Percentiles rank a stretch among this genome's conserved stretches.
These are phyloP conservation scores for Fusarium piperis DNA, from an alignment of 2,329 filamentous ascomycete species.

Conservation along the genomic window DNA sequence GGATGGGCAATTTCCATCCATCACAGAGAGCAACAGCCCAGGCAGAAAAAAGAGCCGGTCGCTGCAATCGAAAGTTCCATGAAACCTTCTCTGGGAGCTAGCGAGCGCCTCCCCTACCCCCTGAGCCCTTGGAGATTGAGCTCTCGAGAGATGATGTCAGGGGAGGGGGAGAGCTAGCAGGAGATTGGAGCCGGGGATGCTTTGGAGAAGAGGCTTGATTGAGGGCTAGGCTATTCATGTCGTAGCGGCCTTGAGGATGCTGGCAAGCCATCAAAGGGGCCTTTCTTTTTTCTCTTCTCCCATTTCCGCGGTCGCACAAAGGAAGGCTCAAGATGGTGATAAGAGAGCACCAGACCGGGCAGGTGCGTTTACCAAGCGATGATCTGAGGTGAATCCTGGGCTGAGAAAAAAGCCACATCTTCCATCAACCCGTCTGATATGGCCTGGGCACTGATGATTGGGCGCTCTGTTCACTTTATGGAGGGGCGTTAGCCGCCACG, in stretches of 20 bases:
- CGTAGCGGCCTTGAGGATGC: neutral
- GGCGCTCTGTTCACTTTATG: neutral
- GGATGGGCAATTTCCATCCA: conserved; percentile 13
- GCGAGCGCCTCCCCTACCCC: conserved; percentile 7
- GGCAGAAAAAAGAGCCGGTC: conserved; percentile 1
- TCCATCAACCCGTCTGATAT: conserved; percentile 2
- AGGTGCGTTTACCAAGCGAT: conserved; percentile 4
- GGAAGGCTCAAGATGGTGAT: neutral
- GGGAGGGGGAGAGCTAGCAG: conserved; percentile 24
- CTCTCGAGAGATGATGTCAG: conserved; percentile 35
- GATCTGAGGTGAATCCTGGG: conserved; percentile 6
- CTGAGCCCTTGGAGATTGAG: conserved; percentile 36
- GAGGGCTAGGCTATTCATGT: neutral
- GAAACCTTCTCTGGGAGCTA: conserved; percentile 39
- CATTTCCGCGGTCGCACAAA: neutral
- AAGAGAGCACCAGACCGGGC: neutral
- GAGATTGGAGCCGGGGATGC: conserved; percentile 6
- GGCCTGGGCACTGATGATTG: conserved; percentile 13
- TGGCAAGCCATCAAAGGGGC: conserved; percentile 9
- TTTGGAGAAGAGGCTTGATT: neutral
- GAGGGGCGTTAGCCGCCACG: conserved; percentile 16
- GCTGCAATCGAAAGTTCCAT: conserved; percentile 40
- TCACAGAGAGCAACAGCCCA: neutral
- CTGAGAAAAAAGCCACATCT: conserved; percentile 2
- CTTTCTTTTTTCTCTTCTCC: neutral